Evolutionary conservation across 176 grass and related monocot genomes (phyloP).

Genomic region (Metroxylon sagu): DNA sequence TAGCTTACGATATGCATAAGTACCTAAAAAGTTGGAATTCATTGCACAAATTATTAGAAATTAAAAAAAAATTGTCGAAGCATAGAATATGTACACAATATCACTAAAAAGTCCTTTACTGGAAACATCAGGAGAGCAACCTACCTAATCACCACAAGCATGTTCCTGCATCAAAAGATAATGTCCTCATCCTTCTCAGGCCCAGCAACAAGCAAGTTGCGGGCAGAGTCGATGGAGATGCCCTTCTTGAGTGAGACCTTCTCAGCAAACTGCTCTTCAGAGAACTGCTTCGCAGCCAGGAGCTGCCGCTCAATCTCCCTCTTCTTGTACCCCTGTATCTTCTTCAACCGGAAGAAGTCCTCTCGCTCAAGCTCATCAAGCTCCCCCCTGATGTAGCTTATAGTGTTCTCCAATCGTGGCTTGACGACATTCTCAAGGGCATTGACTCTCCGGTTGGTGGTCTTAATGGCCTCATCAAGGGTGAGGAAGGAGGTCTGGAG

Average conservation of each 20-base stretch:
- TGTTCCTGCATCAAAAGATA: conserved; percentile 44
- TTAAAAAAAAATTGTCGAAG: no score
- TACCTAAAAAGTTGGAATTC: no score
- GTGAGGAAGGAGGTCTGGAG: conserved; percentile 85
- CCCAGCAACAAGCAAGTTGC: conserved; percentile 32
- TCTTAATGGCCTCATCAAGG: conserved; percentile 74
- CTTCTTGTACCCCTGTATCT: conserved; percentile 64
- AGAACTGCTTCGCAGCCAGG: conserved; percentile 31
- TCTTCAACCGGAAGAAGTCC: conserved; percentile 90
- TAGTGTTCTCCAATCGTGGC: conserved; percentile 73
- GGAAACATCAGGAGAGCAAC: no score
- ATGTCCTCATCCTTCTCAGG: conserved; percentile 58
- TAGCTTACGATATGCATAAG: no score
- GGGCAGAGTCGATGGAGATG: conserved; percentile 34
- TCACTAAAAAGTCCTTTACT: no score
- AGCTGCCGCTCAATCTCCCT: conserved; percentile 38
- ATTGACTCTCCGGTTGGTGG: conserved; percentile 70
- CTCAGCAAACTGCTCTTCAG: conserved; percentile 37
- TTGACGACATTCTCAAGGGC: conserved; percentile 68
- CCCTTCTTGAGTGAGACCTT: conserved; percentile 51
- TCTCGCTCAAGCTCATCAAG: conserved; percentile 81
- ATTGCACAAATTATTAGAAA: no score
- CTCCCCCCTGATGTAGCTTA: conserved; percentile 54
- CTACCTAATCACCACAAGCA: no score
- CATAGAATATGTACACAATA: no score